These are phyloP conservation scores for Cutaneotrichosporon daszewskae DNA, from an alignment of 1,284 basidiomycete genomes.

Conservation along the genomic window DNA sequence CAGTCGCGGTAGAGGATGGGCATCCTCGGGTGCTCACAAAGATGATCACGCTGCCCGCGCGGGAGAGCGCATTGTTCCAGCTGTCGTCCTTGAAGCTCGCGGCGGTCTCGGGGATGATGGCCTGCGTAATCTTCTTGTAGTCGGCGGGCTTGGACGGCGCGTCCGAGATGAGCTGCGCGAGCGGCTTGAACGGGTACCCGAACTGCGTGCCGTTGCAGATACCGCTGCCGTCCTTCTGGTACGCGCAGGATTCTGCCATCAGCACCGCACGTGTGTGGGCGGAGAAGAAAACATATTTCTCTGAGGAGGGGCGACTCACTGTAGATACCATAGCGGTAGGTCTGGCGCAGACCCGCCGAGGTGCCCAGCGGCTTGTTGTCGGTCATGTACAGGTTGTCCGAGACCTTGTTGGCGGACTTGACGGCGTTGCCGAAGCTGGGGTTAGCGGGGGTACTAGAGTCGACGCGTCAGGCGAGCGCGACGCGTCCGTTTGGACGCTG, in stretches of 20 bases:
- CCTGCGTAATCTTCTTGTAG: conserved; percentile 21
- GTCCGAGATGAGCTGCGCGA: conserved; percentile 39
- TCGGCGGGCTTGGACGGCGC: conserved; percentile 32
- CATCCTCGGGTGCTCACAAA: conserved; percentile 26
- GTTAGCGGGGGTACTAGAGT: background rate
- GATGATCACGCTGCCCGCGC: conserved; percentile 36
- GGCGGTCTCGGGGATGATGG: conserved; percentile 28
- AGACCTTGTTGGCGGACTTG: conserved; percentile 20
- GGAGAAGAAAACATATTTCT: background rate
- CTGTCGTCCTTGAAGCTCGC: conserved; percentile 31
- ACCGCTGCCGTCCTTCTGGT: conserved; percentile 30
- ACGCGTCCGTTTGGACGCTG: no score
- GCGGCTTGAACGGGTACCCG: conserved; percentile 39
- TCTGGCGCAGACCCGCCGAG: conserved; percentile 35
- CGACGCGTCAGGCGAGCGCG: no score
- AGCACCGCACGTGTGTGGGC: background rate
- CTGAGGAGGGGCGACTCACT: conserved; percentile 25
- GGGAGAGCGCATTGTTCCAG: conserved; percentile 32
- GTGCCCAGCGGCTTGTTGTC: conserved; percentile 28
- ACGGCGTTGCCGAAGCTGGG: conserved; percentile 34
- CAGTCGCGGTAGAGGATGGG: conserved; percentile 13
- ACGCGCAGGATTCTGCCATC: conserved; percentile 35
- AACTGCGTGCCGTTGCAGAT: conserved; percentile 43
- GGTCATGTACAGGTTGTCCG: conserved; percentile 10
- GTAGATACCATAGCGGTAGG: conserved; percentile 46